A percentile compares a stretch with the other conserved stretches of the same genome.
Evolutionary conservation across 768 basidiomycete species (phyloP).

Genomic region (Artomyces pyxidatus): DNA sequence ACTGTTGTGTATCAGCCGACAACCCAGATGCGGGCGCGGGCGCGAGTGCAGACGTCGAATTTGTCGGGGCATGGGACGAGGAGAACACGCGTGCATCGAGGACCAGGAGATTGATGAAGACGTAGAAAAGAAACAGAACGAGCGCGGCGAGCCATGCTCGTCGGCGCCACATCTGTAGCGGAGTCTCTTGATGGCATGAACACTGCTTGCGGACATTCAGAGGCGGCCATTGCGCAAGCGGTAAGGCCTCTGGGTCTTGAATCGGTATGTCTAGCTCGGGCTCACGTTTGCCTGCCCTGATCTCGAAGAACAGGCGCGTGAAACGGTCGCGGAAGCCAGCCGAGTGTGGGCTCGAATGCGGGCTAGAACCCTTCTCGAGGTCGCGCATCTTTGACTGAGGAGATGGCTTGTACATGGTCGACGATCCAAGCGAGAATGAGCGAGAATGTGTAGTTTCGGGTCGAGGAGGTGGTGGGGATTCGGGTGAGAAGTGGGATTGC

Average conservation of each 20-base stretch:
- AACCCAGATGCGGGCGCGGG: conserved; percentile 23
- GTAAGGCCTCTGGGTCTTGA: conserved; percentile 17
- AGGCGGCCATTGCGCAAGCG: conserved; percentile 28
- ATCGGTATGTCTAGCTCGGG: conserved; percentile 22
- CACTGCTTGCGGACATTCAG: conserved; percentile 31
- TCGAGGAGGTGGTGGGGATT: conserved; percentile 28
- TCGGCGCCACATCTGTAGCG: conserved; percentile 21
- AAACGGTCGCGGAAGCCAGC: conserved; percentile 25
- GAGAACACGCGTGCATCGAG: conserved; percentile 30
- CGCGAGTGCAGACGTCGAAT: conserved; percentile 13
- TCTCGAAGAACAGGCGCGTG: conserved; percentile 29
- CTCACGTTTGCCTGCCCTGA: conserved; percentile 23
- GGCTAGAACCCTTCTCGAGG: conserved; percentile 11
- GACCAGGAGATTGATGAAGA: conserved; percentile 33
- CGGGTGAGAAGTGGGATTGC: conserved; percentile 36
- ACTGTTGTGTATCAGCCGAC: conserved; percentile 34
- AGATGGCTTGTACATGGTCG: conserved; percentile 19
- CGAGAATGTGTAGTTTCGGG: conserved; percentile 13
- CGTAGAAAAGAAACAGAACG: conserved; percentile 32
- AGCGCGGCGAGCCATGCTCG: conserved; percentile 27
- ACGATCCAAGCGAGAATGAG: conserved; percentile 10
- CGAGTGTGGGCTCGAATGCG: conserved; percentile 13
- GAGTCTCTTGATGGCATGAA: conserved; percentile 20
- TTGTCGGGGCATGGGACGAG: conserved; percentile 9
- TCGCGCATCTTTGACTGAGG: conserved; percentile 16